A percentile compares a stretch with the other conserved stretches of the same genome.
Conservation (phyloP, 1,139 yeast genomes). For the Tardiomyces depauwii region DNA sequence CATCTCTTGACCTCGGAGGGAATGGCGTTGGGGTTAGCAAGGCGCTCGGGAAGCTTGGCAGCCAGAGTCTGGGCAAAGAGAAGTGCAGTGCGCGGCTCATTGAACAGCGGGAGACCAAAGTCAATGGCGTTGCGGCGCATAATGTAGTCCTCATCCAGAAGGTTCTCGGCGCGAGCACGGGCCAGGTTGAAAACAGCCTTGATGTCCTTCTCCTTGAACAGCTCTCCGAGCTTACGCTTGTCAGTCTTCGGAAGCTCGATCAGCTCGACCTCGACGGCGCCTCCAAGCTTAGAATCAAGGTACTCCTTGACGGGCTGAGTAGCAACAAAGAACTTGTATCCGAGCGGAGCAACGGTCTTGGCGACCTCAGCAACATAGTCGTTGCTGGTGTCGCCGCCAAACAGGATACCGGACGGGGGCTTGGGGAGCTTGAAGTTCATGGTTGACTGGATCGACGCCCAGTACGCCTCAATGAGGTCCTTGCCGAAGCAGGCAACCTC, state of each 20-base stretch:
- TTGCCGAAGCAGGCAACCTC: constrained; percentile 97
- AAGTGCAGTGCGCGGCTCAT: constrained; percentile 87
- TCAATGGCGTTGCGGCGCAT: constrained; percentile 99
- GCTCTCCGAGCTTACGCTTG: constrained; percentile 85
- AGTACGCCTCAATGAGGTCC: constrained; percentile 95
- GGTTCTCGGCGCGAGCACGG: constrained; percentile 71
- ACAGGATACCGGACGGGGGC: constrained; percentile 80
- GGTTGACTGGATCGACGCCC: constrained; percentile 94
- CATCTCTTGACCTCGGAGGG: constrained; percentile 88
- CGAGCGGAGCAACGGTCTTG: constrained; percentile 52
- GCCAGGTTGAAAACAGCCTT: constrained; percentile 89
- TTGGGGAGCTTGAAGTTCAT: constrained; percentile 92
- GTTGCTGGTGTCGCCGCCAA: constrained; percentile 84
- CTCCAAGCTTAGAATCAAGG: constrained; percentile 37
- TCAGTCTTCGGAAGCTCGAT: constrained; percentile 89
- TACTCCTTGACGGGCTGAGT: constrained; percentile 60
- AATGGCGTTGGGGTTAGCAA: constrained; percentile 32
- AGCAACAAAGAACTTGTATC: constrained; percentile 75
- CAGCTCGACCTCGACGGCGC: constrained; percentile 40
- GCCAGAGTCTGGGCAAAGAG: constrained; percentile 79
- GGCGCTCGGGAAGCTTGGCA: constrained; percentile 45
- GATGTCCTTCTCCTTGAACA: constrained; percentile 76
- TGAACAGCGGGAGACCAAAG: constrained; percentile 90
- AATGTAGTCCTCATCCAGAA: constrained; percentile 82
- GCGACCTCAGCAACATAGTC: constrained; percentile 69